Evolutionary conservation across 148 eudicot species (phyloP).

Genomic region (Cornus kousa): DNA sequence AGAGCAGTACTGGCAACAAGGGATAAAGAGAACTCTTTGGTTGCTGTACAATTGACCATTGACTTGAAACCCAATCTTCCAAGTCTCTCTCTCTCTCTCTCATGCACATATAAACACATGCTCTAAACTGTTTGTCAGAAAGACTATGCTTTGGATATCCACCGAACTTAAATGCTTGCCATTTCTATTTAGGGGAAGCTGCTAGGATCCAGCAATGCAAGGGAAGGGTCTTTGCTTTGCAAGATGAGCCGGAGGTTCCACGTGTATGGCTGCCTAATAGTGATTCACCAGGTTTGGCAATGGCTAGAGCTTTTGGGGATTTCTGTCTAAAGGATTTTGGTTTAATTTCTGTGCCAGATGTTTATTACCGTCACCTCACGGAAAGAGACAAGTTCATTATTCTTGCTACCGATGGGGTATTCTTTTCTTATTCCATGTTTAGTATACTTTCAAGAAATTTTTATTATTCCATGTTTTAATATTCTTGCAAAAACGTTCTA

Average conservation of each 20-base stretch:
- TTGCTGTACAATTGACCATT: constrained; percentile 64
- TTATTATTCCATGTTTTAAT: too few relatives aligned
- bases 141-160: not conserved
- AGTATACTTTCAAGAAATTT: too few relatives aligned
- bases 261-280: constrained; percentile 85
- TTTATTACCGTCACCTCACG: constrained; percentile 56
- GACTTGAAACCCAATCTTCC: constrained; percentile 90
- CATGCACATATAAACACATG: not conserved
- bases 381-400: constrained; percentile 62
- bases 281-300: constrained; percentile 86
- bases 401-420: constrained; percentile 96
- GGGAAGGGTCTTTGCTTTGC: constrained; percentile 77
- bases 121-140: not conserved
- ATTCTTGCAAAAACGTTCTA: not conserved
- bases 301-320: constrained; percentile 95
- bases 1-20: constrained; percentile 83
- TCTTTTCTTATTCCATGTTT: constrained; percentile 11
- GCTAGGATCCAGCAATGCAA: constrained; percentile 66
- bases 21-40: constrained; percentile 43
- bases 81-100: constrained; percentile 36
- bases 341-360: constrained; percentile 70
- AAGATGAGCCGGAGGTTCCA: constrained; percentile 73
- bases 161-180: not conserved
- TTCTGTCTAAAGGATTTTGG: constrained; percentile 79
- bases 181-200: constrained; percentile 56